Base-by-base conservation (phyloP, 768 basidiomycete species). In the Russula foetens region DNA sequence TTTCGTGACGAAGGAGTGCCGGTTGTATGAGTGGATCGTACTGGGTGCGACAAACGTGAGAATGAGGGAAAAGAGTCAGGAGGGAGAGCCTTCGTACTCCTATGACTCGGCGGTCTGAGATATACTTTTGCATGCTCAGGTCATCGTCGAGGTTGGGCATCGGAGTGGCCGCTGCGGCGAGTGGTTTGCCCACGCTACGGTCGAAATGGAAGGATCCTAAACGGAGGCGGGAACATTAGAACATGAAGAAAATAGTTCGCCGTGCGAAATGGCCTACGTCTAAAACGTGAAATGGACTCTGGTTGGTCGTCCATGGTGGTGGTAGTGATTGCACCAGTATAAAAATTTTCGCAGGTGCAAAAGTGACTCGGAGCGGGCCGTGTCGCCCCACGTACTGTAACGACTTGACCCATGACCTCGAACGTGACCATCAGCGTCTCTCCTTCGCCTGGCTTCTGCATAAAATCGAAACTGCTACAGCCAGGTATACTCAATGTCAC, bases 21-120 rank as follows among this genome's bases (percentile, higher is more conserved):
- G 95, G 96, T 68, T 95, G 92, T 61, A 97, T 85, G 45, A 98
- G 83, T n/a, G 96, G 95, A 67, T 98, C 95, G 71, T 98, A 96
- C 91, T 94, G 68, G 64, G 58, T 8, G n/a, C 23, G 31, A 33
- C 9, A 33, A 38, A 33, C 7, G 21, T 65, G 62, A 63, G 56
- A 45, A 26, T 19, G n/a, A n/a, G n/a, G 33, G 50, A 38, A 46
- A 33, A 3, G 45, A 44, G 38, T 44, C 23, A 29, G 11, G 43
- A 52, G 31, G 9, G 44, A 51, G 53, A 35, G 21, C 39, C 48
- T 47, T 48, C 85, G 63, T 79, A 90, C 88, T 53, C 88, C 88
- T 52, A 87, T 78, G 74, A 92, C 89, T 53, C 90, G 83, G 52
- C 85, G 79, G 75, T 92, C 90, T 70, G 86, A 83, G 74, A 92